Conservation (phyloP, 306 rosid genomes). For the Pueraria montana region DNA sequence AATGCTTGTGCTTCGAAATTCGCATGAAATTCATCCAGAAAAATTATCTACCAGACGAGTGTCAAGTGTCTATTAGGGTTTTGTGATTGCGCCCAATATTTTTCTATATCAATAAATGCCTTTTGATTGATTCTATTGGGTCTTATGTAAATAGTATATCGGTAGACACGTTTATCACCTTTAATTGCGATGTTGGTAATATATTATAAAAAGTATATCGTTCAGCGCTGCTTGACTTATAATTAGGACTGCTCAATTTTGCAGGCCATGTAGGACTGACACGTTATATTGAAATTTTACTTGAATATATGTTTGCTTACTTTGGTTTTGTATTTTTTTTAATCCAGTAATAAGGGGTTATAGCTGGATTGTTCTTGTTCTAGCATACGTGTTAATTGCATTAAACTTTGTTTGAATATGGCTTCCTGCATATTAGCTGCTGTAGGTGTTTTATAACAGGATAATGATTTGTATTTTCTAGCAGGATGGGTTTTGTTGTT, state of each 20-base stretch:
- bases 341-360: neutral
- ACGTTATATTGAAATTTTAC: neutral
- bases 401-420: conserved; percentile 18
- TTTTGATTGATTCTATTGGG: conserved; percentile 15
- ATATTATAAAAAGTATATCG: no score
- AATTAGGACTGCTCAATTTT: no score
- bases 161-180: no score
- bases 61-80: conserved; percentile 42
- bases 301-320: neutral
- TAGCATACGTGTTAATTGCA: neutral
- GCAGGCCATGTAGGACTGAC: no score
- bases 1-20: conserved; percentile 37
- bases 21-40: conserved; percentile 10
- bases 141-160: neutral
- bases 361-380: neutral
- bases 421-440: neutral
- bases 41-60: neutral
- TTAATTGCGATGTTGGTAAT: no score
- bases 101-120: conserved; percentile 5
- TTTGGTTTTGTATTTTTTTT: neutral
- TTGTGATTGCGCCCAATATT: neutral
- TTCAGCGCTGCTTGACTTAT: no score
- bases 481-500: conserved; percentile 14
- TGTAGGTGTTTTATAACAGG: neutral
- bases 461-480: conserved; percentile 8